phyloP scores from a whole-genome alignment of 2,329 filamentous ascomycete genomes.

The Apiospora phragmitis region DNA sequence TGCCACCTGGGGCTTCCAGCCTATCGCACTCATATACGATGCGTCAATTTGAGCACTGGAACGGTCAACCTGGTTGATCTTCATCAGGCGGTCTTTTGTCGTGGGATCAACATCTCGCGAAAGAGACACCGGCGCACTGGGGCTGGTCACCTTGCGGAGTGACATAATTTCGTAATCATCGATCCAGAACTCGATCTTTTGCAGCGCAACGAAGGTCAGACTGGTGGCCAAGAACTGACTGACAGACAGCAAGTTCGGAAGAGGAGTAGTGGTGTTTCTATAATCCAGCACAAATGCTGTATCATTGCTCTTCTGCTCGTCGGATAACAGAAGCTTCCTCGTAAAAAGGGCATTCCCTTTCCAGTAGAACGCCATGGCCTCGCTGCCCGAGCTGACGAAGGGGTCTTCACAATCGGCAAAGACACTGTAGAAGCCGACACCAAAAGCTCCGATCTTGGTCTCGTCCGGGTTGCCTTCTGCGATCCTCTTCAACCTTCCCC shows the following conservation, averaged over 20 bases:
- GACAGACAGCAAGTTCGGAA: constrained; percentile 83
- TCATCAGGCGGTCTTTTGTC: constrained; percentile 89
- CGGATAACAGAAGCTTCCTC: constrained; percentile 73
- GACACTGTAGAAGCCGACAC: constrained; percentile 97
- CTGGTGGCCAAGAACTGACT: constrained; percentile 93
- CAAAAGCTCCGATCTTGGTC: constrained; percentile 98
- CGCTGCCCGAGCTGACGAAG: constrained; percentile 87
- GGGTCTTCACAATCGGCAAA: constrained; percentile 98
- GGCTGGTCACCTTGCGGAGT: constrained; percentile 83
- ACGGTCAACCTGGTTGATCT: constrained; percentile 74
- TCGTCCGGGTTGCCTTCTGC: constrained; percentile 99
- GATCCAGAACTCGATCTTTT: constrained; percentile 85
- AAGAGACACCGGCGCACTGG: constrained; percentile 69
- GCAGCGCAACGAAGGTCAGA: constrained; percentile 89
- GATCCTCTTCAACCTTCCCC: constrained; percentile 90
- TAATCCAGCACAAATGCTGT: constrained; percentile 97
- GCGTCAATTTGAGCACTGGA: constrained; percentile 93
- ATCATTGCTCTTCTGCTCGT: constrained; percentile 64
- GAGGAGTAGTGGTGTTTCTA: constrained; percentile 80
- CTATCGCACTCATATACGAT: constrained; percentile 81
- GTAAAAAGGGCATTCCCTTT: constrained; percentile 98
- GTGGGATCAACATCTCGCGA: constrained; percentile 78
- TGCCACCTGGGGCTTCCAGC: constrained; percentile 68
- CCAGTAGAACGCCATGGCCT: constrained; percentile 99
- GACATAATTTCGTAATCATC: constrained; percentile 82